Evolutionary conservation across 106 monocot species (phyloP), one percentile per base, ranked within the genome.

Genomic region (Allium sativum): DNA sequence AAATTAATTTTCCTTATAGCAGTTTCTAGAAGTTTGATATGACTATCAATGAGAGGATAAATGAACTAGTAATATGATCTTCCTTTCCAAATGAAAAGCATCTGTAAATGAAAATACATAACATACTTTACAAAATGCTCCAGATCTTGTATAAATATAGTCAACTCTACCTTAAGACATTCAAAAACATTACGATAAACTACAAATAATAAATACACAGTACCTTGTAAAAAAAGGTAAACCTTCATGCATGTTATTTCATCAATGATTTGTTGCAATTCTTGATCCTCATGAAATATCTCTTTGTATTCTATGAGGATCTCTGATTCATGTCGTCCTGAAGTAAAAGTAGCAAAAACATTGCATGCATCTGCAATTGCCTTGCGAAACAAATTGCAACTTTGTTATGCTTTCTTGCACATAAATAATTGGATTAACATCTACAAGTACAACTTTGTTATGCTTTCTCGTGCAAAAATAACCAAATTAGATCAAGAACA

Each of bases 1-100:
- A 10, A 0, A 69, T 55, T 31, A 42, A 45, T 13, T 63, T 63
- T 87, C 96, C 88, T 87, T 68, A 76, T 69, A 71, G 91, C 96
- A 78, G 78, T 78, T 15, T 98, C 84, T 46, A 92, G 66, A 60
- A 92, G 82, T 74, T 75, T 82, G 21, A 85, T 53, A 55, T 92
- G 96, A 15, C 96, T 87, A 73, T 84, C 92, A 81, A 88, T 90
- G 60, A 98, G 76, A 3, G 96, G 96, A 80, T 98, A 98, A 98
- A 69, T 90, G 92, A 56, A 90, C 96, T 14, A 88, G 71, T 41
- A 92, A 61, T 56, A 98, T 92, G 47, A 98, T 55, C 77, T 74
- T 98, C 71, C 78, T 84, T 31, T 85, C 88, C 67, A 72, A 70
- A 76, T 70, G 74, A 47, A 72, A 56, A 51, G 17, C 40, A 78